Conservation (phyloP, 1,284 basidiomycete genomes). For the Neotropicomus parvogracilis region DNA sequence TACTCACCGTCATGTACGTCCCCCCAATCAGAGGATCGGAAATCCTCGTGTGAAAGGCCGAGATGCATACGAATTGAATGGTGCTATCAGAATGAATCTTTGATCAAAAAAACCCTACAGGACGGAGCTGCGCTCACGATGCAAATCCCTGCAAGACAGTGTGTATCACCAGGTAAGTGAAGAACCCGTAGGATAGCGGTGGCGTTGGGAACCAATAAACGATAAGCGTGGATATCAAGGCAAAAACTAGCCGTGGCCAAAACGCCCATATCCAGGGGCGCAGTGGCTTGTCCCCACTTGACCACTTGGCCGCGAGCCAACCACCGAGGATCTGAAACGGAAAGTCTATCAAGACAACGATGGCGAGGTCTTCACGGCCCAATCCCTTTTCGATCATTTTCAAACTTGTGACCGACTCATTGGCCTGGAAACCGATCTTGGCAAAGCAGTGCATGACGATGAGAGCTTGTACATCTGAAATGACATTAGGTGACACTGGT, state of each 20-base stretch:
- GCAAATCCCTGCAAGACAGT: constrained; percentile 87
- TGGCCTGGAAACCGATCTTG: constrained; percentile 95
- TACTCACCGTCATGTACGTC: constrained; percentile 92
- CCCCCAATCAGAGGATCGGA: constrained; percentile 97
- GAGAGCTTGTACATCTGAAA: constrained; percentile 85
- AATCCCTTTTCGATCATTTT: constrained; percentile 98
- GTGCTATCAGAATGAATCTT: constrained; percentile 63
- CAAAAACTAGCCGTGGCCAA: constrained; percentile 81
- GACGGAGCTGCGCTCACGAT: constrained; percentile 49
- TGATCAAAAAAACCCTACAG: neutral
- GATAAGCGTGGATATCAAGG: constrained; percentile 71
- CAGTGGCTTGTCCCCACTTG: constrained; percentile 69
- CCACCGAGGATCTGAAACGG: constrained; percentile 96
- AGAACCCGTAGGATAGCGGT: constrained; percentile 76
- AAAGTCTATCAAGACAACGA: constrained; percentile 95
- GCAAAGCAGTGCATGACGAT: constrained; percentile 87
- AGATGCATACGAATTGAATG: constrained; percentile 97
- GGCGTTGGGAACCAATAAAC: constrained; percentile 84
- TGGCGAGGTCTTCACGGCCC: constrained; percentile 90
- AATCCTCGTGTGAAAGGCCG: constrained; percentile 96
- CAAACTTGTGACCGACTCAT: constrained; percentile 88
- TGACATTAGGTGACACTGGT: neutral
- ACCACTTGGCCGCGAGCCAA: constrained; percentile 95
- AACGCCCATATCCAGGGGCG: constrained; percentile 91
- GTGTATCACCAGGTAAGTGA: constrained; percentile 73